Conservation (phyloP, 805 yeast genomes). For the Starmerella gropengiesseri region DNA sequence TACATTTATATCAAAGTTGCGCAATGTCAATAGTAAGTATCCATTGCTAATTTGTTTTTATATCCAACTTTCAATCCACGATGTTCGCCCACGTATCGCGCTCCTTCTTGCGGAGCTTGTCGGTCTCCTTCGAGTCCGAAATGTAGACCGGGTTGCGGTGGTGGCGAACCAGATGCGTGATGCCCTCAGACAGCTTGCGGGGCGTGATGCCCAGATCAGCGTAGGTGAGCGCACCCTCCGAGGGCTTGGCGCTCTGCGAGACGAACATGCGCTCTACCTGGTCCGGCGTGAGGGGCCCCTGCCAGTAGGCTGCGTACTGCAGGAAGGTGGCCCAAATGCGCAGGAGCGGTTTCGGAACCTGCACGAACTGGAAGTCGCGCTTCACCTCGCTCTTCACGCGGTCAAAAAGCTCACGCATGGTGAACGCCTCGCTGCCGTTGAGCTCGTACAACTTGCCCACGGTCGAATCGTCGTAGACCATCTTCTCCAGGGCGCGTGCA, state of each 20-base stretch:
- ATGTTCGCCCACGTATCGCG: slow-evolving; percentile 25
- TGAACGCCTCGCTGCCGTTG: slow-evolving; percentile 56
- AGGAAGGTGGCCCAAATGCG: slow-evolving; percentile 30
- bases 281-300: slow-evolving; percentile 50
- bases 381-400: slow-evolving; percentile 54
- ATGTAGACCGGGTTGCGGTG: slow-evolving; percentile 26
- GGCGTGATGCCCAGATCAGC: slow-evolving; percentile 60
- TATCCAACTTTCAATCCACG: slow-evolving; percentile 16
- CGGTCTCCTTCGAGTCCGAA: slow-evolving; percentile 25
- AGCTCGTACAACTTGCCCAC: slow-evolving; percentile 67
- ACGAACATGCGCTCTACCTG: slow-evolving; percentile 62
- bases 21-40: not conserved
- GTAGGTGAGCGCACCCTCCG: slow-evolving; percentile 51
- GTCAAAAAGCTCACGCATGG: slow-evolving; percentile 54
- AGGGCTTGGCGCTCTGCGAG: slow-evolving; percentile 46
- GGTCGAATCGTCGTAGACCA: slow-evolving; percentile 73
- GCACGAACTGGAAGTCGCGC: slow-evolving; percentile 32
- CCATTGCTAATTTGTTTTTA: not conserved
- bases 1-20: no score
- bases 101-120: slow-evolving; percentile 25
- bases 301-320: slow-evolving; percentile 36
- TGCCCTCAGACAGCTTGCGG: slow-evolving; percentile 41
- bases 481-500: slow-evolving; percentile 64
- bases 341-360: slow-evolving; percentile 35
- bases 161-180: slow-evolving; percentile 24